Conservation (phyloP, 805 yeast genomes). For the Kluyveromyces aestuarii region DNA sequence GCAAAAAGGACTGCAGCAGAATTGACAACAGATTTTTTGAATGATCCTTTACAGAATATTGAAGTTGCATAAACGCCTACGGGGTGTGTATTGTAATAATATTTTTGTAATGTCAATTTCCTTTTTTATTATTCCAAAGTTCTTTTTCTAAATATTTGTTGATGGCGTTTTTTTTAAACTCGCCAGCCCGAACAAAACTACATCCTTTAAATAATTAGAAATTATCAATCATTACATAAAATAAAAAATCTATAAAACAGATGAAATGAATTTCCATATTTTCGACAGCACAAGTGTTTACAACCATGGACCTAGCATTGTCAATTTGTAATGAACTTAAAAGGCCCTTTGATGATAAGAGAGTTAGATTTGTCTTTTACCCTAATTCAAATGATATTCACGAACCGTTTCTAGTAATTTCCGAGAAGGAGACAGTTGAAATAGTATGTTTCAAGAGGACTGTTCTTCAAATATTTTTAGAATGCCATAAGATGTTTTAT, state of each 20-base stretch:
- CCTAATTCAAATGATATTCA: slow-evolving; percentile 11
- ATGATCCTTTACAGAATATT: not conserved
- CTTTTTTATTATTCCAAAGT: not conserved
- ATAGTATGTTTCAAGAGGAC: slow-evolving; percentile 28
- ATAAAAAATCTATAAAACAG: not conserved
- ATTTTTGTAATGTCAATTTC: not conserved
- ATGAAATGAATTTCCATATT: no score
- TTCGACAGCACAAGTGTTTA: no score
- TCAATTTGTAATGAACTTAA: slow-evolving; percentile 12
- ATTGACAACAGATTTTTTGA: not conserved
- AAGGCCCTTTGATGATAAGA: not conserved
- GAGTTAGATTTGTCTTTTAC: slow-evolving; percentile 6
- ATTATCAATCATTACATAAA: not conserved
- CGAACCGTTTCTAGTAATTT: slow-evolving; percentile 6
- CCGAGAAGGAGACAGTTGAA: slow-evolving; percentile 17
- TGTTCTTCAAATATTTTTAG: slow-evolving; percentile 20
- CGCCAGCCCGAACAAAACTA: not conserved
- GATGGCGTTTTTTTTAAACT: not conserved
- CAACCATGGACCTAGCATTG: not conserved
- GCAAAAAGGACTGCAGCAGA: not conserved
- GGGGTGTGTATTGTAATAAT: not conserved
- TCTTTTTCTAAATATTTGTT: not conserved
- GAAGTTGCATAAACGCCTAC: not conserved
- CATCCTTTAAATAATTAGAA: no score
- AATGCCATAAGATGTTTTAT: slow-evolving; percentile 22